Conservation (phyloP, 495 filamentous ascomycete species). For the Penicillium coprophilum region DNA sequence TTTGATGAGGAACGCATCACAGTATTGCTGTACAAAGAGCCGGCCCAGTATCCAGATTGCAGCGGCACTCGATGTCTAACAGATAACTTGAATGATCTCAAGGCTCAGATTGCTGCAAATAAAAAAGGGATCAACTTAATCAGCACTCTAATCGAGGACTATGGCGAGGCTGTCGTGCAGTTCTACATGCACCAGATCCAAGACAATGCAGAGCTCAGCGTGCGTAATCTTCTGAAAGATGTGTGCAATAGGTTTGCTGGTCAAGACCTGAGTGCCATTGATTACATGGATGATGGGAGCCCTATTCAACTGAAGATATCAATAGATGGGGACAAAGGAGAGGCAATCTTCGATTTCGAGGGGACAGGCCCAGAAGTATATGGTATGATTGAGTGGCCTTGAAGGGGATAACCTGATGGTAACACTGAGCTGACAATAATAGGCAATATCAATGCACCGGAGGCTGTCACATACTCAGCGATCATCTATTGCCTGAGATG, state of each 20-base stretch:
- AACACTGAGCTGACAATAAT: constrained; percentile 8
- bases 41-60: constrained; percentile 80
- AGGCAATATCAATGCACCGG: constrained; percentile 88
- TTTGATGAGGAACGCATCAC: constrained; percentile 86
- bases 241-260: constrained; percentile 73
- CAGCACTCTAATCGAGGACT: constrained; percentile 76
- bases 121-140: constrained; percentile 94
- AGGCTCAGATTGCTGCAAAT: constrained; percentile 92
- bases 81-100: constrained; percentile 93
- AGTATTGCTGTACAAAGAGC: constrained; percentile 77
- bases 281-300: constrained; percentile 93
- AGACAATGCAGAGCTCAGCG: constrained; percentile 80
- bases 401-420: not conserved
- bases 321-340: constrained; percentile 77
- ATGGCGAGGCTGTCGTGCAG: constrained; percentile 83
- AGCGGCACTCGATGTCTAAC: constrained; percentile 82
- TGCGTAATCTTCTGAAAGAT: constrained; percentile 73
- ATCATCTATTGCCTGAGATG: constrained; percentile 93
- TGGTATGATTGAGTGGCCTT: constrained; percentile 32
- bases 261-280: constrained; percentile 71
- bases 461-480: constrained; percentile 86
- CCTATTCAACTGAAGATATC: constrained; percentile 82
- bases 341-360: constrained; percentile 86
- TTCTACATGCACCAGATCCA: constrained; percentile 95
- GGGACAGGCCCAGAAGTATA: constrained; percentile 86